Evolutionary conservation across 176 grass and related monocot species (phyloP).

Genomic region (Paspalum vaginatum): DNA sequence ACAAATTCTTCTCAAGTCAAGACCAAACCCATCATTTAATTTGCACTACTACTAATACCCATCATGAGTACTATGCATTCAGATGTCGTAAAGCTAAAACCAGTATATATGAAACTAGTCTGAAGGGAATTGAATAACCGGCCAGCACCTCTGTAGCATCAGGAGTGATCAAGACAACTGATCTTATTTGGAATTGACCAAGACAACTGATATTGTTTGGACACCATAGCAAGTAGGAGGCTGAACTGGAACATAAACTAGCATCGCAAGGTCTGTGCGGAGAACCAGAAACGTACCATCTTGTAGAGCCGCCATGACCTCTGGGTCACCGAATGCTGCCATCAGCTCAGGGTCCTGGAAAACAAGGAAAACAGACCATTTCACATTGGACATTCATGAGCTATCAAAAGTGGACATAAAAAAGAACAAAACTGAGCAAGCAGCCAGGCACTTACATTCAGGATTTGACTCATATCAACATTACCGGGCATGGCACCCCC

Average conservation of each 20-base stretch:
- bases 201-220: neutral
- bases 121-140: neutral
- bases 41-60: neutral
- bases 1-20: neutral
- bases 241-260: neutral
- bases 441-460: constrained; percentile 61
- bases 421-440: neutral
- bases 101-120: neutral
- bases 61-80: neutral
- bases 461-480: constrained; percentile 89
- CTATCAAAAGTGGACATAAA: neutral
- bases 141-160: neutral
- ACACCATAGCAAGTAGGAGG: neutral
- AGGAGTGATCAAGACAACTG: neutral
- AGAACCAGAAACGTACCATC: constrained; percentile 61
- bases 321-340: constrained; percentile 83
- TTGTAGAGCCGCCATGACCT: constrained; percentile 92
- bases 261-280: neutral
- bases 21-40: neutral
- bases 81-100: neutral
- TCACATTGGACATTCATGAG: neutral
- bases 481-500: constrained; percentile 57
- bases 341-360: constrained; percentile 87
- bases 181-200: neutral
- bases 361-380: constrained; percentile 33